Evolutionary conservation across 2,329 filamentous ascomycete genomes (phyloP).

Genomic region (Aspergillus sp.): DNA sequence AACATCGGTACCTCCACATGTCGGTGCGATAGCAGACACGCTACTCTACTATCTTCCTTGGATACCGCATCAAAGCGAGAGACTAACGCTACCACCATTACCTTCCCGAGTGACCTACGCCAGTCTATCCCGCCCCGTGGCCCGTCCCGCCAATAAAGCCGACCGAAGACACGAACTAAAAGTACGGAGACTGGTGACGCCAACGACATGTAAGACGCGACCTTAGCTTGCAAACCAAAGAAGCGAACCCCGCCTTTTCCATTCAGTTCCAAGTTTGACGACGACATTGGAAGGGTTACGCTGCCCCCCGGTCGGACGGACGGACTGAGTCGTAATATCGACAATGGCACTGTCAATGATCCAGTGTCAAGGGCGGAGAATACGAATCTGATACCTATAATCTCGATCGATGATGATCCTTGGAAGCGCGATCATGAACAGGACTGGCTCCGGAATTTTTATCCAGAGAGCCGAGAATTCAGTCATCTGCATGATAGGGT

Average conservation of each 20-base stretch:
- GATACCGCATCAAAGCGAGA: too few species aligned
- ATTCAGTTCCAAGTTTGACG: not conserved
- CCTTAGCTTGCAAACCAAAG: slow-evolving; percentile 1
- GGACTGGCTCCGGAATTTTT: not conserved
- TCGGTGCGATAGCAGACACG: too few species aligned
- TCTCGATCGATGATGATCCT: too few species aligned
- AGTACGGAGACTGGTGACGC: slow-evolving; percentile 1
- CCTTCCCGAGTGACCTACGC: not conserved
- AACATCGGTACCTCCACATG: too few species aligned
- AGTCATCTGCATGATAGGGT: not conserved
- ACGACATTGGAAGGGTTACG: not conserved
- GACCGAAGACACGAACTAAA: not conserved
- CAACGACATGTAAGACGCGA: not conserved
- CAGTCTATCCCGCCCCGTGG: not conserved
- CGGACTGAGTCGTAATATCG: not conserved
- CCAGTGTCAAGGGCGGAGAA: too few species aligned
- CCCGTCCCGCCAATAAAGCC: not conserved
- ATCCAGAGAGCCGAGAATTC: not conserved
- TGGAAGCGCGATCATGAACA: too few species aligned
- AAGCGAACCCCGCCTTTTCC: slow-evolving; percentile 11
- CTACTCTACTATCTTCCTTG: too few species aligned
- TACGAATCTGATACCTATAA: too few species aligned
- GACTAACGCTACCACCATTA: too few species aligned
- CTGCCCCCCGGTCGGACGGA: not conserved
- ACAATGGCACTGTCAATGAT: too few species aligned